Evolutionary conservation across 495 filamentous ascomycete species (phyloP).

Genomic region (Sordaria brevicollis): DNA sequence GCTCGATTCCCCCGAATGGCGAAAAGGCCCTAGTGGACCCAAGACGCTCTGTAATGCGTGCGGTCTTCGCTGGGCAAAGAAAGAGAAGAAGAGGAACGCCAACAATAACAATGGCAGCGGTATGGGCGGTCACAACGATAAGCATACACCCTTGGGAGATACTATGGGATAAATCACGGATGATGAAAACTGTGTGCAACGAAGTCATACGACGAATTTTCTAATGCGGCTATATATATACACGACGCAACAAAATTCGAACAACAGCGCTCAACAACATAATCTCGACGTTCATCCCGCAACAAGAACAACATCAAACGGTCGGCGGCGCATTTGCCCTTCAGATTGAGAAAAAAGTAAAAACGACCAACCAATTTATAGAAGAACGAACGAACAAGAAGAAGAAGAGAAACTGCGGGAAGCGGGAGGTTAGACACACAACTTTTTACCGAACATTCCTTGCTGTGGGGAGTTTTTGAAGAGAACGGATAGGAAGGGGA

Average conservation of each 20-base stretch:
- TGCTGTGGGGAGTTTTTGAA: not conserved
- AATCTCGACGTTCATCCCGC: not conserved
- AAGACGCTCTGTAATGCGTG: constrained; percentile 98
- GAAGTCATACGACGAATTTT: not conserved
- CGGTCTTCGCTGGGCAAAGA: constrained; percentile 77
- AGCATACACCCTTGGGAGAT: not conserved
- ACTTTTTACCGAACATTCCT: not conserved
- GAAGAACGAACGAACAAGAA: no score
- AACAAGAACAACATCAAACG: not conserved
- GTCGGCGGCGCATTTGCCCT: not conserved
- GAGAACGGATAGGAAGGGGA: not conserved
- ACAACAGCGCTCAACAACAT: not conserved
- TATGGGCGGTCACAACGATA: not conserved
- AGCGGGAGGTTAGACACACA: not conserved
- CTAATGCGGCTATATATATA: not conserved
- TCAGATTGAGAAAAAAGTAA: not conserved
- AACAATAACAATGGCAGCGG: not conserved
- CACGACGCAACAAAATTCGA: not conserved
- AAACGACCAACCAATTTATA: not conserved
- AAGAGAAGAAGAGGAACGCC: constrained; percentile 53
- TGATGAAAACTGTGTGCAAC: not conserved
- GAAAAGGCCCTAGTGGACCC: constrained; percentile 86
- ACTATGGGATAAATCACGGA: constrained; percentile 5
- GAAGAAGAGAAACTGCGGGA: not conserved
- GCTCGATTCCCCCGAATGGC: constrained; percentile 90